phyloP scores from a whole-genome alignment of 163 green algal species.

The Scenedesmus sp. region DNA sequence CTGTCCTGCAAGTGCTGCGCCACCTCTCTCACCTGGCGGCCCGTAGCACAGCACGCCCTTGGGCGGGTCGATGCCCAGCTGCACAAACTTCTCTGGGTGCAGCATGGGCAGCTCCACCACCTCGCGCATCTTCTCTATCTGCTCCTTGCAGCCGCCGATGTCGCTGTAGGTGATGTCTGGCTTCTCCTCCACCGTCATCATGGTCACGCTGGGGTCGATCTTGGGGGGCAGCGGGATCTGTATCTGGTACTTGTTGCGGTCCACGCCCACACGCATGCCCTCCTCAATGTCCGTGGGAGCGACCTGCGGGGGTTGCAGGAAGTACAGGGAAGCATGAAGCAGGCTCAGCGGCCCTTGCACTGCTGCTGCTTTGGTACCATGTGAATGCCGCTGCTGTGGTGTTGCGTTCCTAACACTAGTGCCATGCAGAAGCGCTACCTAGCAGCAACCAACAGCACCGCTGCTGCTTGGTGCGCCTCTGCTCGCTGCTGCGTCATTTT shows the following conservation, averaged over 20 bases:
- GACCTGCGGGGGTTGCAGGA: background rate
- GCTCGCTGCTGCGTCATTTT: background rate
- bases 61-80: conserved; percentile 98
- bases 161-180: conserved; percentile 95
- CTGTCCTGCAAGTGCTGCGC: background rate
- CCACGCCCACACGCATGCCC: conserved; percentile 96
- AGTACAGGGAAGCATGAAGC: background rate
- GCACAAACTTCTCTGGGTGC: conserved; percentile 99
- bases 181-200: conserved; percentile 99
- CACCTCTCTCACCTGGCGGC: conserved; percentile 72
- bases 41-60: conserved; percentile 99
- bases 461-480: background rate
- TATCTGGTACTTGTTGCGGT: conserved; percentile 87
- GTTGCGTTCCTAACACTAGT: background rate
- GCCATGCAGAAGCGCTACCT: background rate
- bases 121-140: conserved; percentile 96
- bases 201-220: conserved; percentile 99
- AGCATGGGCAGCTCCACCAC: conserved; percentile 99
- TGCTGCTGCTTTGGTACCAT: background rate
- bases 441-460: background rate
- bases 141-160: conserved; percentile 96
- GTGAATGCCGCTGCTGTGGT: background rate
- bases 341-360: background rate
- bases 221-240: conserved; percentile 98
- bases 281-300: conserved; percentile 99